Conservation (phyloP, 257 asterid genomes). For the Penstemon barbatus region DNA sequence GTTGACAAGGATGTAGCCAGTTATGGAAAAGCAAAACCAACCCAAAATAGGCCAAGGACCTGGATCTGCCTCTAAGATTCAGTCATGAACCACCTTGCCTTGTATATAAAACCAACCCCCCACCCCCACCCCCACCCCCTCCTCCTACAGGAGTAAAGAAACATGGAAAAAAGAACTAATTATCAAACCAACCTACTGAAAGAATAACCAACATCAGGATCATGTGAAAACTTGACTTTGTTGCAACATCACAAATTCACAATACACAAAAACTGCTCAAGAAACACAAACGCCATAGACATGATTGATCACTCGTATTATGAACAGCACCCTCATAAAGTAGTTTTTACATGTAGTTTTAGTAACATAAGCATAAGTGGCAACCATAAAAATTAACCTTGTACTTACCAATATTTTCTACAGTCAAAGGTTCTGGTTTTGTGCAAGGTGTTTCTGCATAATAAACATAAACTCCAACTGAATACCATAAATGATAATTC, state of each 20-base stretch:
- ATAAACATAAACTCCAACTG: slow-evolving; percentile 20
- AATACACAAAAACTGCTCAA: too few relatives aligned
- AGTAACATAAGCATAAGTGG: background rate
- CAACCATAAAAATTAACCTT: slow-evolving; percentile 5
- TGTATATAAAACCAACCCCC: too few relatives aligned
- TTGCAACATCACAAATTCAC: too few relatives aligned
- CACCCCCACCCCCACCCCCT: too few relatives aligned
- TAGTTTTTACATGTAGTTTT: background rate
- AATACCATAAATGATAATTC: background rate
- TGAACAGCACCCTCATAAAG: background rate
- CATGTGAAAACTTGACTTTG: too few relatives aligned
- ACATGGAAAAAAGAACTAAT: background rate
- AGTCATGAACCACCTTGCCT: too few relatives aligned
- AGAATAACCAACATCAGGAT: background rate
- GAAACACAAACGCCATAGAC: background rate
- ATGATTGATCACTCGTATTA: background rate
- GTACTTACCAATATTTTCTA: slow-evolving; percentile 37
- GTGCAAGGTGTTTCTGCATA: slow-evolving; percentile 69
- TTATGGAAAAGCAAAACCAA: too few relatives aligned
- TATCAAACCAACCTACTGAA: background rate
- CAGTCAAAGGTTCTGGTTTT: slow-evolving; percentile 42
- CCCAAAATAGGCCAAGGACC: too few relatives aligned
- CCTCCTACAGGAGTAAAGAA: too few relatives aligned
- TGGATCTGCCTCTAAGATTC: too few relatives aligned
- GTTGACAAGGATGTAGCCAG: too few relatives aligned